These are phyloP conservation scores for Diospyros kaki DNA, from an alignment of 148 eudicot species.

Conservation along the genomic window DNA sequence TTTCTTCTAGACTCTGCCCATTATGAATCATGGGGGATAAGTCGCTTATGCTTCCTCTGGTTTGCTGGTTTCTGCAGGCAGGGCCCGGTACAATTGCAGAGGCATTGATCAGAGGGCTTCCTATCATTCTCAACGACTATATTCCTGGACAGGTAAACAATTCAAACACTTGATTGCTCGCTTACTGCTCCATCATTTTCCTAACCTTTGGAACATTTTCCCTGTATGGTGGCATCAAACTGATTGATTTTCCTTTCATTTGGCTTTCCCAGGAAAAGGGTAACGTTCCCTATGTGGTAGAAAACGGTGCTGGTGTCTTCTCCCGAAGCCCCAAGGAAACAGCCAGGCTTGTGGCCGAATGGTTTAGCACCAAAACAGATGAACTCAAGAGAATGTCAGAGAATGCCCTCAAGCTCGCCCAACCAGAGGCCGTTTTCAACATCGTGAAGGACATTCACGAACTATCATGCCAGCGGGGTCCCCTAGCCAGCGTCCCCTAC, in stretches of 20 bases:
- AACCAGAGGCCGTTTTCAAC: slow-evolving; percentile 92
- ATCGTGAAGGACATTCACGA: slow-evolving; percentile 91
- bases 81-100: slow-evolving; percentile 99
- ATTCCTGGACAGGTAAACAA: slow-evolving; percentile 92
- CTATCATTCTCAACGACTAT: slow-evolving; percentile 90
- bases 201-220: neutral
- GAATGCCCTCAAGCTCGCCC: slow-evolving; percentile 76
- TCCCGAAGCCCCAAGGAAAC: slow-evolving; percentile 82
- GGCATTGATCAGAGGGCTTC: slow-evolving; percentile 94
- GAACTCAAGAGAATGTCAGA: slow-evolving; percentile 77
- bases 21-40: neutral
- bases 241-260: neutral
- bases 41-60: neutral
- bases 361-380: slow-evolving; percentile 77
- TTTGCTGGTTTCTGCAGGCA: slow-evolving; percentile 49
- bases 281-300: slow-evolving; percentile 89
- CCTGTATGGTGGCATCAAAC: neutral
- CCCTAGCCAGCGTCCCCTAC: slow-evolving; percentile 69
- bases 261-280: slow-evolving; percentile 70
- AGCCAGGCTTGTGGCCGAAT: slow-evolving; percentile 70
- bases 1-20: neutral
- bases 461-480: slow-evolving; percentile 72
- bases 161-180: neutral
- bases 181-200: neutral
- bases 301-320: slow-evolving; percentile 93